Conservation (phyloP, 208 protist genomes). For the Acanthamoeba triangularis region DNA sequence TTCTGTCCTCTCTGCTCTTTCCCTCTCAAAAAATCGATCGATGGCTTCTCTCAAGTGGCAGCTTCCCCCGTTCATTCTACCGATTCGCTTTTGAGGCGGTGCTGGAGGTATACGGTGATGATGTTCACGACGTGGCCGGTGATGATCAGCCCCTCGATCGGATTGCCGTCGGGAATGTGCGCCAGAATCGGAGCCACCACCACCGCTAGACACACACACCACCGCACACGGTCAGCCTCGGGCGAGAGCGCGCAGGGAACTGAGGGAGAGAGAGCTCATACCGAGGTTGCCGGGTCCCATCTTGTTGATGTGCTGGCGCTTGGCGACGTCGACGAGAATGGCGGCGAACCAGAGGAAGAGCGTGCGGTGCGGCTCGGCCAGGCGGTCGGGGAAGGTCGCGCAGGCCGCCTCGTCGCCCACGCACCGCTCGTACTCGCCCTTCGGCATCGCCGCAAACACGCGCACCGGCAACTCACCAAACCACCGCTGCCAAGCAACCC, state of each 20-base stretch:
- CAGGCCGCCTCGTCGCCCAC: constrained; percentile 18
- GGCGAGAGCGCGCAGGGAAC: not conserved
- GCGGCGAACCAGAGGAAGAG: constrained; percentile 19
- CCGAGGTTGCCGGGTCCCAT: constrained; percentile 35
- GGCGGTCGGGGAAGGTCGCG: not conserved
- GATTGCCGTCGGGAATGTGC: not conserved
- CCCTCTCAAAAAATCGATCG: not conserved
- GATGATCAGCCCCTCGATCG: constrained; percentile 6
- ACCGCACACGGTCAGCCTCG: not conserved
- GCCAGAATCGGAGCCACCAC: not conserved
- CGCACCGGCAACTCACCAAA: constrained; percentile 5
- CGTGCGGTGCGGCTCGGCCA: constrained; percentile 17
- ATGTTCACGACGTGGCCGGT: constrained; percentile 7
- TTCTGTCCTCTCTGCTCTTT: not conserved
- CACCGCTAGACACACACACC: not conserved
- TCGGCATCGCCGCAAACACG: constrained; percentile 14
- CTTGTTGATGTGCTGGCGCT: constrained; percentile 49
- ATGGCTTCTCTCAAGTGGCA: not conserved
- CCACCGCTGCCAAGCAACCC: constrained; percentile 2
- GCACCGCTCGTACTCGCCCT: constrained; percentile 18
- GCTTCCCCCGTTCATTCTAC: not conserved
- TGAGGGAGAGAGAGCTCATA: not conserved
- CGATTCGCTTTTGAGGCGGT: not conserved
- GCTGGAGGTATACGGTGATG: constrained; percentile 7
- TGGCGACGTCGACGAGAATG: constrained; percentile 34